Evolutionary conservation across 345 rosid genomes (phyloP), one percentile per base, ranked within the genome.

Genomic region (Geranium brycei): DNA sequence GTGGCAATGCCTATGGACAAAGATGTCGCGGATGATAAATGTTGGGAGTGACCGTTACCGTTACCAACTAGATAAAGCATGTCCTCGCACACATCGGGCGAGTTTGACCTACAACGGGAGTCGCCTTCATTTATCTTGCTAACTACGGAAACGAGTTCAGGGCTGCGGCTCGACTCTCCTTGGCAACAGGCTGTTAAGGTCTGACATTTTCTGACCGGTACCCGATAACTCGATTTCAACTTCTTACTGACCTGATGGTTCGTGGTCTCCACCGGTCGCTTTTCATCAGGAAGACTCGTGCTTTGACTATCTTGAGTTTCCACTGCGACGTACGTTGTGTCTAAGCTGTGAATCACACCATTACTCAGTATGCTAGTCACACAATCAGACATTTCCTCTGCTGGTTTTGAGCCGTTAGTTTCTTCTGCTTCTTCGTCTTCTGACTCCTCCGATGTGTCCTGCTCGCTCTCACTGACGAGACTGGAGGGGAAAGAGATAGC

Each of bases 151-250:
- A 58, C 56, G 62, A 61, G 73, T 68, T 72, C 77, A 59, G 68
- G 69, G 64, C 70, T 64, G 65, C 77, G 74, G 72, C 76, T 75
- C 2, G 76, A 73, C 64, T 80, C 80, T 80, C 66, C 79, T 60
- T 61, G 28, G 18, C 69, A n/a, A 68, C 80, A 72, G 61, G 72
- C 76, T 58, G 68, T 70, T 63, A 67, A 74, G 55, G 41, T 58
- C 59, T 64, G 76, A 55, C 61, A 72, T 65, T 77, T 77, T 0
- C 63, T 59, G 19, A 65, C 61, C 16, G 77, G 65, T 40, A 73
- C 73, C 73, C 68, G 51, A 69, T 66, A 62, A 31, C 79, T 76
- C 19, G 78, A 65, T 31, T 73, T 73, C 64, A 62, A 53, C 76
- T 68, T 79, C 23, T 19, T 66, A 51, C 47, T 32, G 35, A 53